A percentile compares a stretch with the other conserved stretches of the same genome.
Evolutionary conservation across 306 rosid species (phyloP).

Genomic region (Cucurbita moschata): DNA sequence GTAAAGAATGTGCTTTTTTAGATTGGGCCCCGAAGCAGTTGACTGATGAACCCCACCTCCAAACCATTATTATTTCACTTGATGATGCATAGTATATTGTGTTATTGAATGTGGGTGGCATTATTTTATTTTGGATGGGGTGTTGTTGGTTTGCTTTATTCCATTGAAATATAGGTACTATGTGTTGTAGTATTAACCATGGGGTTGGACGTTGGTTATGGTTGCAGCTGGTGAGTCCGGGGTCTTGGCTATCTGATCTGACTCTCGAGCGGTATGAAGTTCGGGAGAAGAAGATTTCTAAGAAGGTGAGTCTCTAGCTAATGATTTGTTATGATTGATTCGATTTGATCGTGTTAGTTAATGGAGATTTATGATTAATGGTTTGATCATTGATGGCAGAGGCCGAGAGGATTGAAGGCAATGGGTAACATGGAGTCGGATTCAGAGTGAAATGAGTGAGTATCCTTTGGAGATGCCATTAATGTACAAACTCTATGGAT

Average conservation of each 20-base stretch:
- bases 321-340: too few species aligned
- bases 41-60: not conserved
- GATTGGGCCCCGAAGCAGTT: slow-evolving; percentile 1
- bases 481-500: slow-evolving; percentile 21
- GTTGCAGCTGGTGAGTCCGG: slow-evolving; percentile 63
- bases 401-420: slow-evolving; percentile 86
- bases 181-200: not conserved
- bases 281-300: slow-evolving; percentile 80
- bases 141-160: not conserved
- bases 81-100: not conserved
- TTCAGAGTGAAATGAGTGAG: slow-evolving; percentile 32
- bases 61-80: not conserved
- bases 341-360: not conserved
- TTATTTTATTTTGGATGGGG: too few species aligned
- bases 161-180: not conserved
- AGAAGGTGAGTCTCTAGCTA: slow-evolving; percentile 30
- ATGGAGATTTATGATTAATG: not conserved
- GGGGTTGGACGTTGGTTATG: not conserved
- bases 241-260: slow-evolving; percentile 73
- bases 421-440: slow-evolving; percentile 84
- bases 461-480: not conserved
- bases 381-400: slow-evolving; percentile 30
- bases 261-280: slow-evolving; percentile 81
- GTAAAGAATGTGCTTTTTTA: not conserved
- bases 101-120: not conserved